Evolutionary conservation across 2,329 filamentous ascomycete genomes (phyloP), one percentile per base, ranked within the genome.

Genomic region (Trichoderma guizhouense): DNA sequence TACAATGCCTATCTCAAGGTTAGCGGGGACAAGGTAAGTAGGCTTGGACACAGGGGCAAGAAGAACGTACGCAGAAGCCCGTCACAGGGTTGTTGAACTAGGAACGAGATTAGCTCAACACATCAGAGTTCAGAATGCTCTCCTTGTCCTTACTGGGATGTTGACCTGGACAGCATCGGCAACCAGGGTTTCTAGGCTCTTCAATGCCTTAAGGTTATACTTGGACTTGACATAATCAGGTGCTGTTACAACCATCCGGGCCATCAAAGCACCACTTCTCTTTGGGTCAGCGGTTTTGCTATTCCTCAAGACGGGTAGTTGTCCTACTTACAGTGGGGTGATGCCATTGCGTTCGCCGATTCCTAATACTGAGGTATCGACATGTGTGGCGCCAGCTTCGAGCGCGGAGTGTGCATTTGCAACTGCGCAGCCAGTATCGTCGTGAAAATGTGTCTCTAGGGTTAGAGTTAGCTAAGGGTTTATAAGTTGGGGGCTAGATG

Each of bases 151-250:
- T 47, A 47, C 43, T 12, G 76, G 76, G 7, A 77, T 68, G 53
- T 77, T 78, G 24, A 63, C n/a, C 26, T 74, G 69, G 47, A 75
- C 74, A 18, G 36, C 36, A 43, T 43, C 36, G 36, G 93, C 92
- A 67, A 97, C 93, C 36, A 43, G 36, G 36, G 36, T 43, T 43
- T 43, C 36, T 18, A 70, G 95, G 84, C 78, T 95, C 92, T 84
- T 97, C 93, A 74, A 95, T 88, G 93, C 94, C 82, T 93, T 87
- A 72, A 97, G 89, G 84, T 93, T 93, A 86, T 97, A 97, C 87
- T 61, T 57, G 53, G 60, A 67, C 12, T 43, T 74, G 18, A 75
- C 73, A 55, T 76, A 74, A 7, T 74, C 74, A 28, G 57, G 73
- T 30, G 65, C 65, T 8, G 43, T 64, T 12, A 75, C 74, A n/a